Evolutionary conservation across 148 eudicot species (phyloP).

Genomic region (Limonium bicolor): DNA sequence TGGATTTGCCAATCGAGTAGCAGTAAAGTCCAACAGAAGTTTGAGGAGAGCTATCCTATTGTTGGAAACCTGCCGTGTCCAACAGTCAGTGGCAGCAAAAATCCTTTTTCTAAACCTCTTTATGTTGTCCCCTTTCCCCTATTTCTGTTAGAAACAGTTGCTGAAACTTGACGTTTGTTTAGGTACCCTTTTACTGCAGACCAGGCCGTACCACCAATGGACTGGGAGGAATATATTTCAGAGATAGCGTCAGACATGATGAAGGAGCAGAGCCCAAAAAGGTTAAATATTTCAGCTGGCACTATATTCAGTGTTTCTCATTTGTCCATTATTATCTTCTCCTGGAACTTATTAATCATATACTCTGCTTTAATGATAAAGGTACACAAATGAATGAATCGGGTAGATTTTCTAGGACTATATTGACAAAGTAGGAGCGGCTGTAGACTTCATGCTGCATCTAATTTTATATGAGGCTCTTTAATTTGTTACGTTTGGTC

Average conservation of each 20-base stretch:
- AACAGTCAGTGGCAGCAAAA: no score
- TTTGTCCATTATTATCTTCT: no score
- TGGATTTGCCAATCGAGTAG: slow-evolving; percentile 72
- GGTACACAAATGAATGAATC: not conserved
- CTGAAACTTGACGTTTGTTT: slow-evolving; percentile 6
- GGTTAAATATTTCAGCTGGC: no score
- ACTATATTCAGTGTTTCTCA: no score
- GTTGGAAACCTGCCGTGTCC: slow-evolving; percentile 84
- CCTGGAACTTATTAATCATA: not conserved
- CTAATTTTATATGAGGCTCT: no score
- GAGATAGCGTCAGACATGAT: slow-evolving; percentile 84
- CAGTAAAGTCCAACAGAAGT: slow-evolving; percentile 74
- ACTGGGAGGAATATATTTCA: slow-evolving; percentile 87
- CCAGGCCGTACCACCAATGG: slow-evolving; percentile 83
- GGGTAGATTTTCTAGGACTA: not conserved
- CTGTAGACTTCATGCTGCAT: no score
- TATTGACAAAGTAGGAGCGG: slow-evolving; percentile 4
- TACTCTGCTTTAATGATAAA: not conserved
- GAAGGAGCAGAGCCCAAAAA: slow-evolving; percentile 97
- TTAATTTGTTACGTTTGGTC: no score
- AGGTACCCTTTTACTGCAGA: slow-evolving; percentile 82
- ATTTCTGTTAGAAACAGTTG: no score
- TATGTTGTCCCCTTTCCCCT: no score
- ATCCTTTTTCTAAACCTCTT: no score
- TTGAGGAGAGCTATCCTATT: slow-evolving; percentile 78